These are phyloP conservation scores for Pisolithus marmoratus DNA, from an alignment of 768 basidiomycete species.

Conservation along the genomic window DNA sequence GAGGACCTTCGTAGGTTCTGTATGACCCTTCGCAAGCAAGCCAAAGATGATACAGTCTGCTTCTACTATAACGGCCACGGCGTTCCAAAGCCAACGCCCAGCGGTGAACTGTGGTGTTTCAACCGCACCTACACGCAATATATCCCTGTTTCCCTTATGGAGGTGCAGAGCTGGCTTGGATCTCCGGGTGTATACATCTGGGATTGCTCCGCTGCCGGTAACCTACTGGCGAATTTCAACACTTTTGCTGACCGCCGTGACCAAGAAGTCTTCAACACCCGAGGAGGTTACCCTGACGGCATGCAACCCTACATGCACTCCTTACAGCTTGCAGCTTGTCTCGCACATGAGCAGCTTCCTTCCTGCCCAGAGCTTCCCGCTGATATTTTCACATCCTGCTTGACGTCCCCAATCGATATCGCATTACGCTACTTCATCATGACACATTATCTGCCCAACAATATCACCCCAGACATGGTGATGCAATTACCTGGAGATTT, in stretches of 20 bases:
- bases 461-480: slow-evolving; percentile 83
- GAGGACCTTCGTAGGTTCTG: slow-evolving; percentile 91
- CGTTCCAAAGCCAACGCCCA: slow-evolving; percentile 92
- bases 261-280: slow-evolving; percentile 51
- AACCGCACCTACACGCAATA: slow-evolving; percentile 97
- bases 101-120: slow-evolving; percentile 98
- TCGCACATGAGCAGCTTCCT: slow-evolving; percentile 85
- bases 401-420: slow-evolving; percentile 98
- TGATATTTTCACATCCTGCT: slow-evolving; percentile 94
- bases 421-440: slow-evolving; percentile 91
- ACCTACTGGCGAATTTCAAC: slow-evolving; percentile 88
- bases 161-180: slow-evolving; percentile 90
- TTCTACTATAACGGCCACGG: slow-evolving; percentile 99
- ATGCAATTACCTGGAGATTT: slow-evolving; percentile 94
- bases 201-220: slow-evolving; percentile 98
- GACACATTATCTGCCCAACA: slow-evolving; percentile 79
- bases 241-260: slow-evolving; percentile 71
- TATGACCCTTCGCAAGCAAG: slow-evolving; percentile 72
- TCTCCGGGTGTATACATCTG: slow-evolving; percentile 97
- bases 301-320: slow-evolving; percentile 75
- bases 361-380: slow-evolving; percentile 96
- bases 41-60: slow-evolving; percentile 88
- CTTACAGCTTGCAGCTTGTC: slow-evolving; percentile 93
- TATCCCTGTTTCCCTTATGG: slow-evolving; percentile 91
- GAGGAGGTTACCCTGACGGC: slow-evolving; percentile 55